These are phyloP conservation scores for Carex arenaria DNA, from an alignment of 202 grass and related monocot genomes.

Conservation along the genomic window DNA sequence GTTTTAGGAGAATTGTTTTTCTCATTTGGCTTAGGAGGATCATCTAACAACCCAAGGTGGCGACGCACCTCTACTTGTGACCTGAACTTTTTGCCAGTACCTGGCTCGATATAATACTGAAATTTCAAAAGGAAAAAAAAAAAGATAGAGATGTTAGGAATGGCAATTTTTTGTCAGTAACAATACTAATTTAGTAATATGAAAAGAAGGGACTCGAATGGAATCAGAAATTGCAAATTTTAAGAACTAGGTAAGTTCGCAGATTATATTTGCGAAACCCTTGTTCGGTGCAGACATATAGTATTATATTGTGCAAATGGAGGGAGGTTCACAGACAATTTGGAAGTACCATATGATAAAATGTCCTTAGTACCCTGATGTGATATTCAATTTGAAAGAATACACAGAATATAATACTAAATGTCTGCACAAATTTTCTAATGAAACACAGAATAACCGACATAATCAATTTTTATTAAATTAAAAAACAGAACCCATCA, in stretches of 20 bases:
- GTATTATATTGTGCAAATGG: not conserved
- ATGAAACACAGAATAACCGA: not conserved
- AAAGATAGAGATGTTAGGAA: not conserved
- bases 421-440: not conserved
- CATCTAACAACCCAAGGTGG: not conserved
- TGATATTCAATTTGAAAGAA: not conserved
- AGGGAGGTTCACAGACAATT: not conserved
- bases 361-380: not conserved
- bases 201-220: not conserved
- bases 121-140: not conserved
- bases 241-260: not conserved
- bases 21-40: not conserved
- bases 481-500: not conserved
- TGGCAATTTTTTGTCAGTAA: not conserved
- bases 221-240: not conserved
- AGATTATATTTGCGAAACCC: not conserved
- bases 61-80: slow-evolving; percentile 7
- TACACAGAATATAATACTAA: not conserved
- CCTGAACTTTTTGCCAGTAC: slow-evolving; percentile 6
- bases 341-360: not conserved
- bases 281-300: not conserved
- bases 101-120: slow-evolving; percentile 23
- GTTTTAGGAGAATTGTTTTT: not conserved
- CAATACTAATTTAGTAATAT: not conserved
- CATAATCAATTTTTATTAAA: not conserved